These are phyloP conservation scores for Phytophthora brassicae DNA, from an alignment of 352 stramenopile genomes.

Conservation along the genomic window DNA sequence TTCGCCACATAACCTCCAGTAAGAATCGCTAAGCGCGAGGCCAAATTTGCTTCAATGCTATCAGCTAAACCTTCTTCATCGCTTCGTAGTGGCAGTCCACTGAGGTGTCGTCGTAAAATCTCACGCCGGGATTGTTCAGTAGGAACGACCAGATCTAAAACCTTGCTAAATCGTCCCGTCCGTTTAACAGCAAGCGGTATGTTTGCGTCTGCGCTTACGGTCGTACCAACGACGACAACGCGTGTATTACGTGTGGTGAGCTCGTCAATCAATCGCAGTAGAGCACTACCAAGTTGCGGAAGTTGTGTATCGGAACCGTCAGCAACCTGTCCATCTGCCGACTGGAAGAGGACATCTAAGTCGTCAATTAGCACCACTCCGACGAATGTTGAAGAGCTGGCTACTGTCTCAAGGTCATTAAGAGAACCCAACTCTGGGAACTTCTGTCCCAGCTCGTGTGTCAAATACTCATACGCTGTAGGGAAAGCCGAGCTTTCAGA, in stretches of 20 bases:
- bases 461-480: slow-evolving; percentile 64
- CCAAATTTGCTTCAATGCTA: slow-evolving; percentile 16
- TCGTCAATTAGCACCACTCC: slow-evolving; percentile 75
- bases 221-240: slow-evolving; percentile 58
- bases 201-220: slow-evolving; percentile 32
- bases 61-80: background rate
- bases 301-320: slow-evolving; percentile 35
- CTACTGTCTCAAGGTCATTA: background rate
- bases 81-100: slow-evolving; percentile 25
- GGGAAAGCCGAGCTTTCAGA: slow-evolving; percentile 43
- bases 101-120: slow-evolving; percentile 53
- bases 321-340: slow-evolving; percentile 33
- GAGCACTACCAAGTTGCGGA: slow-evolving; percentile 54
- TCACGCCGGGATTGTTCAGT: slow-evolving; percentile 54
- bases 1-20: slow-evolving; percentile 82
- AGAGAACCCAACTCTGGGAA: slow-evolving; percentile 28
- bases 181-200: slow-evolving; percentile 53
- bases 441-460: slow-evolving; percentile 36
- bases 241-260: slow-evolving; percentile 29
- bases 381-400: slow-evolving; percentile 5
- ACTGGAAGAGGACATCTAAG: slow-evolving; percentile 64
- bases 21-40: slow-evolving; percentile 47
- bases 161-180: slow-evolving; percentile 55
- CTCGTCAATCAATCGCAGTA: slow-evolving; percentile 64
- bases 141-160: slow-evolving; percentile 63